Conservation (phyloP, 306 rosid species). For the Hippophae rhamnoides region DNA sequence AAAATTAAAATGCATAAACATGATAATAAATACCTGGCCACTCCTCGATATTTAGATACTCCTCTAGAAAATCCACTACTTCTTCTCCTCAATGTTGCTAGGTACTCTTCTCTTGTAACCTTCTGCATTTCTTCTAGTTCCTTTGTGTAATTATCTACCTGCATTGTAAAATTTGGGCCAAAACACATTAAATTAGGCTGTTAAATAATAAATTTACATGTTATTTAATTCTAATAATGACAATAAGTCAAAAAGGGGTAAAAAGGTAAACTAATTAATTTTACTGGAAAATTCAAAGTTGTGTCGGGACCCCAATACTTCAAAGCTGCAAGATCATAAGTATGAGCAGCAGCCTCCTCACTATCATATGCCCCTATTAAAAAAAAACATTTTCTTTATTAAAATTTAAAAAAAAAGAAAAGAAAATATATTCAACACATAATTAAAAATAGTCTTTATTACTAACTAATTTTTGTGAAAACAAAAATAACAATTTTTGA, state of each 20-base stretch:
- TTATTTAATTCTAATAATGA: neutral
- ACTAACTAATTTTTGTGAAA: no score
- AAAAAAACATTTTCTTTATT: no score
- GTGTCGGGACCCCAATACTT: constrained; percentile 82
- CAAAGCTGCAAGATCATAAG: constrained; percentile 93
- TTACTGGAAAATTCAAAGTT: constrained; percentile 69
- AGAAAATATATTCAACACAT: neutral
- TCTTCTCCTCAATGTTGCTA: constrained; percentile 64
- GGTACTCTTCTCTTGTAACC: constrained; percentile 57
- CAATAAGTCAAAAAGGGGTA: neutral
- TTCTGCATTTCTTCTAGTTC: constrained; percentile 70
- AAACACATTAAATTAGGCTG: neutral
- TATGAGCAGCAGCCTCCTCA: constrained; percentile 86
- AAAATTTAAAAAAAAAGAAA: neutral
- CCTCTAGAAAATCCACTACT: constrained; percentile 95
- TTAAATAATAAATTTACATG: neutral
- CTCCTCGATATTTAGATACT: constrained; percentile 88
- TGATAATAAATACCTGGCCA: constrained; percentile 45
- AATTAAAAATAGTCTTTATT: neutral
- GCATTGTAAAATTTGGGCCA: constrained; percentile 4
- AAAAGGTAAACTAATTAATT: constrained; percentile 1
- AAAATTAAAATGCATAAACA: neutral
- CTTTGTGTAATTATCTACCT: constrained; percentile 55
- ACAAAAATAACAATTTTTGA: no score
- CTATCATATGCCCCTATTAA: constrained; percentile 67